Percentiles rank a stretch among this genome's conserved stretches.
Conservation (phyloP, 306 rosid species). For the Oxytropis ochrocephala region DNA sequence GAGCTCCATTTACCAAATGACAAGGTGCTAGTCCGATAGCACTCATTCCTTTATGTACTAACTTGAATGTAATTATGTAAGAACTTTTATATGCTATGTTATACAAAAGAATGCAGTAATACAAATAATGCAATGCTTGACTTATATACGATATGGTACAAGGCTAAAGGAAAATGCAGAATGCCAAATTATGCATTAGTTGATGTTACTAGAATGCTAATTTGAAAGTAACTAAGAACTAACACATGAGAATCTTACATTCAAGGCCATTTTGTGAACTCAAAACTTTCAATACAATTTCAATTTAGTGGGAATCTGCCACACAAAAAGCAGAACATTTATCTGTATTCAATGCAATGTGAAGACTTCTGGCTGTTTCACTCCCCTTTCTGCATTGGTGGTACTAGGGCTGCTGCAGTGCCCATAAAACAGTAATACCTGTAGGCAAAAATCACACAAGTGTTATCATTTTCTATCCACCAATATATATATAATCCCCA, state of each 20-base stretch:
- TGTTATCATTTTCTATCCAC: too few relatives aligned
- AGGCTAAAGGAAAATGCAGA: neutral
- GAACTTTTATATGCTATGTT: neutral
- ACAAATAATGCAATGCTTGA: neutral
- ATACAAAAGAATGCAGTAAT: conserved; percentile 13
- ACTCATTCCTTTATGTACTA: too few relatives aligned
- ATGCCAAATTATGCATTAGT: too few relatives aligned
- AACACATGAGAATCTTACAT: neutral
- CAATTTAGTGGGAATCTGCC: conserved; percentile 85
- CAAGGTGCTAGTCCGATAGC: too few relatives aligned
- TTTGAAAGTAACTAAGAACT: conserved; percentile 3
- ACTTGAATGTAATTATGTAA: neutral
- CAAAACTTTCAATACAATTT: conserved; percentile 76
- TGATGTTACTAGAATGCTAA: conserved; percentile 3
- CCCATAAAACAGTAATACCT: too few relatives aligned
- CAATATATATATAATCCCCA: too few relatives aligned
- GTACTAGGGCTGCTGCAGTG: too few relatives aligned
- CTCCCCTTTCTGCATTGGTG: too few relatives aligned
- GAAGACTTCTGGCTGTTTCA: too few relatives aligned
- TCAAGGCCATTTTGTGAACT: conserved; percentile 88
- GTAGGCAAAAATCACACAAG: too few relatives aligned
- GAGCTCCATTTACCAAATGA: too few relatives aligned
- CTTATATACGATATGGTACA: neutral
- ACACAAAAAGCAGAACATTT: conserved; percentile 65
- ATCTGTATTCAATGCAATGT: conserved; percentile 56